Evolutionary conservation across 2,329 filamentous ascomycete species (phyloP).

Genomic region (Hypoxylon sp.): DNA sequence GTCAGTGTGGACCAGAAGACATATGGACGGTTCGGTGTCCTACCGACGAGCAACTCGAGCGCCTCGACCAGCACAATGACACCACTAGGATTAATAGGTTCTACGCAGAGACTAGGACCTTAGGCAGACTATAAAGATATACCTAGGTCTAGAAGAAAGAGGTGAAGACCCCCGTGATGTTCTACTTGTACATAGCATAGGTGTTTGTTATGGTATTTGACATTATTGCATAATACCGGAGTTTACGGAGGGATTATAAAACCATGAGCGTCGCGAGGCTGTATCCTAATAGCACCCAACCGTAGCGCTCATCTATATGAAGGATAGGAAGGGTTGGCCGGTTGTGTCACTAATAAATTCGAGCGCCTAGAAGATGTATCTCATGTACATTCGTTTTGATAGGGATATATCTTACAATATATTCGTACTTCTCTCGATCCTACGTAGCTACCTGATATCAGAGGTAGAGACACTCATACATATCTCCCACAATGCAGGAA

Average conservation of each 20-base stretch:
- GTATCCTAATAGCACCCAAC: constrained; percentile 14
- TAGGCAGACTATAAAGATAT: constrained; percentile 54
- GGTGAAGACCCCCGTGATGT: constrained; percentile 2
- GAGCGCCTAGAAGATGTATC: background rate
- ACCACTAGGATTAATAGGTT: constrained; percentile 74
- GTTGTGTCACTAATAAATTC: constrained; percentile 22
- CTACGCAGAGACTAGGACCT: constrained; percentile 77
- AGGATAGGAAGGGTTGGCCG: constrained; percentile 13
- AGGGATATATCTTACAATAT: background rate
- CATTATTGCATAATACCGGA: constrained; percentile 40
- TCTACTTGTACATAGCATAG: constrained; percentile 34
- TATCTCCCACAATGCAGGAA: too few species aligned
- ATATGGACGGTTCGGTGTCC: constrained; percentile 90
- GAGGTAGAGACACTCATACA: too few species aligned
- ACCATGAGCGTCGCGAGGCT: constrained; percentile 14
- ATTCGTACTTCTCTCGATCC: background rate
- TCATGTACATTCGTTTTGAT: background rate
- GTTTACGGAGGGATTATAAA: constrained; percentile 27
- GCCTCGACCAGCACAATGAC: constrained; percentile 60
- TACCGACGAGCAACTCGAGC: constrained; percentile 73
- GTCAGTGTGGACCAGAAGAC: constrained; percentile 97
- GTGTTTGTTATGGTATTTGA: constrained; percentile 12
- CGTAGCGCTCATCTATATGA: constrained; percentile 9
- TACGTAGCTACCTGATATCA: too few species aligned
- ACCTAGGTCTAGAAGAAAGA: background rate